Base-by-base conservation (phyloP, 106 monocot species). In the Apostasia shenzhenica region DNA sequence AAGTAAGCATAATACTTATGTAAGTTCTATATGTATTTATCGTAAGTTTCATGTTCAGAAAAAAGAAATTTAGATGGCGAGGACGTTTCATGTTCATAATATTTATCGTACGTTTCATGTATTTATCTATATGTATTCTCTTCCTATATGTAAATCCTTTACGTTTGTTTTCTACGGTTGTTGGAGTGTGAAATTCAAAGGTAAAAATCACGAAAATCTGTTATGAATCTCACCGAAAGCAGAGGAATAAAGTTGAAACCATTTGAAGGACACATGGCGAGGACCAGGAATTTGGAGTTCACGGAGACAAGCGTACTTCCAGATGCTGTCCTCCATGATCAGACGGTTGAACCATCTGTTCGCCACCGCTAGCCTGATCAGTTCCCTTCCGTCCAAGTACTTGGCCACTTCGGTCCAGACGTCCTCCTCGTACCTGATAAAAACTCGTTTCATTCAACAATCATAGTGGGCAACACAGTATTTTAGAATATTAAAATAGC, bases 371-470 rank as follows among this genome's bases (percentile, higher is more conserved):
- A 97, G 78, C n/a, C 56, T 71, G 56, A 79, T 56, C 41, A 97
- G 73, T 56, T 82, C 77, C 43, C 48, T 68, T n/a, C 89, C 95
- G 51, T 82, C 82, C 67, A 89, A 70, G 67, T 70, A 85, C 59
- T 85, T 89, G 1, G 88, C 88, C 46, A 97, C 82, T 82, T 97
- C 95, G 54, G 86, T 92, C 95, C 95, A 97, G 52, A 82, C 48
- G 66, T 97, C 95, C 57, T 74, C 80, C 26, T 97, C 84, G 61
- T 85, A 92, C 80, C 92, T 94, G 75, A 65, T 11, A 58, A 26
- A 41, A 42, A 49, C 12, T 43, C 3, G 5, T 5, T 4, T 6
- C 8, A 51, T 59, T 4, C 8, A 51, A 26, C 11, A 56, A 45
- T 40, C 26, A 66, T 66, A 45, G 37, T 41, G 26, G 7, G 5